Percentiles rank a stretch among this genome's conserved stretches.
These are phyloP conservation scores for Gynostemma pentaphyllum DNA, from an alignment of 306 rosid species.

Conservation along the genomic window DNA sequence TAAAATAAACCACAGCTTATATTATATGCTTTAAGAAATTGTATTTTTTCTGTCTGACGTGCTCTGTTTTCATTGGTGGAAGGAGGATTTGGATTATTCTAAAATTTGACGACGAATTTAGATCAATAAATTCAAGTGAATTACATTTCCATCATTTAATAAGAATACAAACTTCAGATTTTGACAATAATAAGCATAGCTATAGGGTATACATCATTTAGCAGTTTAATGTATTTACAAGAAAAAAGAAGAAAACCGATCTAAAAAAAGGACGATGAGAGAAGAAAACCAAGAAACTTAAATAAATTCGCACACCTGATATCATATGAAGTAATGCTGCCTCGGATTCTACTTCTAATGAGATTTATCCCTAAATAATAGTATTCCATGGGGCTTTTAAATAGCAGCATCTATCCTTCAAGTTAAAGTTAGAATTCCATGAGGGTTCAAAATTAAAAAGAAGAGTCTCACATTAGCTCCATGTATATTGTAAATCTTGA, in stretches of 20 bases:
- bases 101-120: too few species aligned
- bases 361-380: too few species aligned
- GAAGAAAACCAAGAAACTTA: not conserved
- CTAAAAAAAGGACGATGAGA: too few species aligned
- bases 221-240: not conserved
- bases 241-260: too few species aligned
- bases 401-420: not conserved
- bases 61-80: slow-evolving; percentile 23
- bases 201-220: not conserved
- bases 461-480: not conserved
- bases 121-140: too few species aligned
- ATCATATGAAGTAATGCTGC: not conserved
- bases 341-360: too few species aligned
- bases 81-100: too few species aligned
- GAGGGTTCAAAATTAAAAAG: not conserved
- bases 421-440: not conserved
- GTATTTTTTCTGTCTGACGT: slow-evolving; percentile 69
- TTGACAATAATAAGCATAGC: slow-evolving; percentile 5
- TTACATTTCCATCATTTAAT: slow-evolving; percentile 6
- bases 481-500: not conserved
- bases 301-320: not conserved
- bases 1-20: slow-evolving; percentile 19
- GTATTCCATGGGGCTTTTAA: not conserved
- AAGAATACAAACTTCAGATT: slow-evolving; percentile 1
- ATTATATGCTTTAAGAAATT: slow-evolving; percentile 13